Percentiles rank a stretch among this genome's conserved stretches.
Conservation (phyloP, 2,329 filamentous ascomycete genomes). For the Davidsoniella virescens region DNA sequence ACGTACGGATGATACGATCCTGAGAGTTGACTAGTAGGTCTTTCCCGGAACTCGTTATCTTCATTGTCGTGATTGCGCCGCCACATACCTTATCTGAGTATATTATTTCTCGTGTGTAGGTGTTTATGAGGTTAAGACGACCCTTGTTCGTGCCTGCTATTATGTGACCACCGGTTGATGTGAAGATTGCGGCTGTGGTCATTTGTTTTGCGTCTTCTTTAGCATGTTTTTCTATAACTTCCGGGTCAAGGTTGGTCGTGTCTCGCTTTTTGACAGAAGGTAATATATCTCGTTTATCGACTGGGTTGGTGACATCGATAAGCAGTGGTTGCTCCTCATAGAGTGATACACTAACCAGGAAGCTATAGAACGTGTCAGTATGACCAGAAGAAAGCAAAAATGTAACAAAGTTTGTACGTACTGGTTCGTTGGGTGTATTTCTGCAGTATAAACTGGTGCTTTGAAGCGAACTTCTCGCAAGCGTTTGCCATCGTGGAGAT, state of each 20-base stretch:
- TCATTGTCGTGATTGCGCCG: constrained; percentile 75
- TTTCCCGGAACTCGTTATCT: constrained; percentile 68
- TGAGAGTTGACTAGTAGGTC: constrained; percentile 85
- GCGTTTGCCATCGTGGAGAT: constrained; percentile 53
- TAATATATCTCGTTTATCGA: constrained; percentile 59
- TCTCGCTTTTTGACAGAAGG: constrained; percentile 68
- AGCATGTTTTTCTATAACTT: constrained; percentile 63
- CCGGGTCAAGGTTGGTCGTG: constrained; percentile 51
- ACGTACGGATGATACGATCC: constrained; percentile 86
- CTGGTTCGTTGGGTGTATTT: constrained; percentile 84
- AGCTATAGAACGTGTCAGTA: constrained; percentile 29
- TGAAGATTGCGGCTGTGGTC: constrained; percentile 86
- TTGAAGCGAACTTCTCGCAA: constrained; percentile 80
- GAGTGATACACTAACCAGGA: constrained; percentile 75
- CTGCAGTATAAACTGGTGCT: constrained; percentile 87
- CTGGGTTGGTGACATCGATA: constrained; percentile 58
- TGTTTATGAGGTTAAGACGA: constrained; percentile 88
- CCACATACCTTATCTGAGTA: constrained; percentile 79
- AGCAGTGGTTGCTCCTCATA: constrained; percentile 87
- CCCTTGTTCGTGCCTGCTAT: constrained; percentile 89
- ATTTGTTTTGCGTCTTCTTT: constrained; percentile 89
- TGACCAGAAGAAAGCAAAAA: background rate
- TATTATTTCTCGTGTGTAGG: constrained; percentile 62
- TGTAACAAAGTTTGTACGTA: constrained; percentile 25
- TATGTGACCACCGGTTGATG: constrained; percentile 70